Percentiles rank a stretch among this genome's conserved stretches.
Evolutionary conservation across 2,329 filamentous ascomycete species (phyloP).

Genomic region (Dactylellina drechsleri): DNA sequence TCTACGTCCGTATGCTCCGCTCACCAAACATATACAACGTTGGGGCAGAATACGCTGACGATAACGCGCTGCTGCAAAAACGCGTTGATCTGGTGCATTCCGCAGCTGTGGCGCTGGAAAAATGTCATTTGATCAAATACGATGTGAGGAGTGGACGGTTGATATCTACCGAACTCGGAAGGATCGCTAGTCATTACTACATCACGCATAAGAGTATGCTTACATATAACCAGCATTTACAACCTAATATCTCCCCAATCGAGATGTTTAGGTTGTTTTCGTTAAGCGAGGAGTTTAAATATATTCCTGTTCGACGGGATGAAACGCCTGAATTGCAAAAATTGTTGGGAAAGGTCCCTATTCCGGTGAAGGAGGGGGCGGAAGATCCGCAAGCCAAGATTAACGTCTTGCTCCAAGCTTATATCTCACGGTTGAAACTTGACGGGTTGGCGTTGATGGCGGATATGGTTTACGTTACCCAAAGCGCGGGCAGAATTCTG

Average conservation of each 20-base stretch:
- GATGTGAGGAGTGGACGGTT: conserved; percentile 91
- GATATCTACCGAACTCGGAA: conserved; percentile 90
- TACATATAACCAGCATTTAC: conserved; percentile 94
- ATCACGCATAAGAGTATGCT: conserved; percentile 96
- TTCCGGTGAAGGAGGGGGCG: conserved; percentile 96
- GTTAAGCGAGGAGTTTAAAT: conserved; percentile 97
- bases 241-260: conserved; percentile 90
- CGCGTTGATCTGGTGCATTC: conserved; percentile 97
- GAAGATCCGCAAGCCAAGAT: conserved; percentile 98
- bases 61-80: conserved; percentile 91
- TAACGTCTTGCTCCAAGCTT: conserved; percentile 95
- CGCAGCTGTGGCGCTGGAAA: conserved; percentile 85
- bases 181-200: conserved; percentile 98
- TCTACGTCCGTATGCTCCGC: conserved; percentile 96
- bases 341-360: conserved; percentile 85
- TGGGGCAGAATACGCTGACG: conserved; percentile 92
- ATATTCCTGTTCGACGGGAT: conserved; percentile 95
- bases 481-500: conserved; percentile 94
- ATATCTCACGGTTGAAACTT: conserved; percentile 91
- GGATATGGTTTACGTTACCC: conserved; percentile 97
- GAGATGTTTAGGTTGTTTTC: conserved; percentile 97
- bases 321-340: conserved; percentile 97
- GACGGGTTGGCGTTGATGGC: conserved; percentile 97
- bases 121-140: conserved; percentile 89
- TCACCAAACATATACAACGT: conserved; percentile 96